A percentile compares a stretch with the other conserved stretches of the same genome.
Evolutionary conservation across 306 rosid genomes (phyloP).

Genomic region (Cicer cuneatum): DNA sequence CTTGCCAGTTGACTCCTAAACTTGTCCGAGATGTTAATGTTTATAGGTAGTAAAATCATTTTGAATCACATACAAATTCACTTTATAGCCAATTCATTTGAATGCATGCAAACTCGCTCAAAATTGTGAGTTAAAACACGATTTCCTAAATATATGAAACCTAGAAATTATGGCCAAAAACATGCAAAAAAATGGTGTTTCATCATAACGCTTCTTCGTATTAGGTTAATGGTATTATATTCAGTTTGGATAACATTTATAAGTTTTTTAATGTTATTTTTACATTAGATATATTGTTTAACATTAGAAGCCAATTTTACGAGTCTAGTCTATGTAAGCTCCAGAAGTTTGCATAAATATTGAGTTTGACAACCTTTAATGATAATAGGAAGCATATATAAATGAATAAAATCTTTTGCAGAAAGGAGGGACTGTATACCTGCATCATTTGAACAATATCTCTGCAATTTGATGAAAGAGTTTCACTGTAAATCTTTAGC

Average conservation of each 20-base stretch:
- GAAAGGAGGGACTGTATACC: conserved; percentile 55
- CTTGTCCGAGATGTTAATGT: neutral
- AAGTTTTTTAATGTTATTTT: neutral
- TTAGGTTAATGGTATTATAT: too few relatives aligned
- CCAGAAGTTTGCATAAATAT: neutral
- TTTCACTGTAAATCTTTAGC: conserved; percentile 68
- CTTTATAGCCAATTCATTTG: neutral
- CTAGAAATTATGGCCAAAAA: neutral
- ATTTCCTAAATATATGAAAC: neutral
- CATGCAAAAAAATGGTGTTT: neutral
- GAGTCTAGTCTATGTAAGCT: neutral
- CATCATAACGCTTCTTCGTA: neutral
- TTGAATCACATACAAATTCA: neutral
- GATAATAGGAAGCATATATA: conserved; percentile 32
- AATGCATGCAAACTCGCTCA: neutral
- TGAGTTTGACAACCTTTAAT: neutral
- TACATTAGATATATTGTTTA: neutral
- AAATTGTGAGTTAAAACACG: neutral
- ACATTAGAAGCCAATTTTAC: neutral
- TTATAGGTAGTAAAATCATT: neutral
- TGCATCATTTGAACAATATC: conserved; percentile 75
- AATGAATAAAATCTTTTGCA: conserved; percentile 25
- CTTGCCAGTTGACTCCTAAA: conserved; percentile 3
- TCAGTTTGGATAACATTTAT: too few relatives aligned
- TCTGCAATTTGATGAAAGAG: conserved; percentile 78